These are phyloP conservation scores for Ceratobasidium sp. DNA, from an alignment of 1,284 basidiomycete genomes.

Conservation along the genomic window DNA sequence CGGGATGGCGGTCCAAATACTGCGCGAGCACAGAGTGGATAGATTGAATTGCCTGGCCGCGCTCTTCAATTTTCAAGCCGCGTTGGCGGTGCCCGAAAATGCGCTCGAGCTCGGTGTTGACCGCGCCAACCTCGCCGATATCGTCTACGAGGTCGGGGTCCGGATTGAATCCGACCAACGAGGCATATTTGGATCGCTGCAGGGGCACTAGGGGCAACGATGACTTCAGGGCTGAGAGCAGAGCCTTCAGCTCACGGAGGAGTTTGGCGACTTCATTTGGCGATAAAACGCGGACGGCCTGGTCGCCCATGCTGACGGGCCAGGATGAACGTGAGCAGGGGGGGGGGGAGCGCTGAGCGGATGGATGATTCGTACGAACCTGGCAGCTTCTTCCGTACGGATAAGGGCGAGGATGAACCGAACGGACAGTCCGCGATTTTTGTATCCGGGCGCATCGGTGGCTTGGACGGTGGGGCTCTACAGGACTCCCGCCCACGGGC, in stretches of 20 bases:
- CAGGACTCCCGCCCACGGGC: no score
- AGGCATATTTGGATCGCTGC: background rate
- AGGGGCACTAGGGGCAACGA: background rate
- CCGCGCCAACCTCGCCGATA: background rate
- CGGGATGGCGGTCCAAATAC: background rate
- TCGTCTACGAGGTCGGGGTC: background rate
- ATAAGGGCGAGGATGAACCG: no score
- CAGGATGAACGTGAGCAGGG: no score
- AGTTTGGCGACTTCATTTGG: background rate
- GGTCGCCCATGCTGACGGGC: background rate
- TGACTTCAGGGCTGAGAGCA: background rate
- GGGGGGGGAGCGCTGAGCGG: no score
- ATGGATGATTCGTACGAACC: no score
- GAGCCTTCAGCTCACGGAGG: background rate
- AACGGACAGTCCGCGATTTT: no score
- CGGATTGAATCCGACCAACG: background rate
- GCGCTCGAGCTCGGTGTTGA: constrained; percentile 1
- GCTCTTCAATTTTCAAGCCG: background rate
- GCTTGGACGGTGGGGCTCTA: no score
- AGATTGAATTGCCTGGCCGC: background rate
- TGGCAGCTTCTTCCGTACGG: no score
- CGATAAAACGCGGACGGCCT: background rate
- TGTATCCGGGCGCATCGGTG: no score
- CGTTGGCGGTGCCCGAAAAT: background rate
- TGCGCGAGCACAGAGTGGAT: background rate